Percentiles rank a stretch among this genome's conserved stretches.
Evolutionary conservation across 2,329 filamentous ascomycete species (phyloP).

Genomic region (Pseudocercospora ulei): DNA sequence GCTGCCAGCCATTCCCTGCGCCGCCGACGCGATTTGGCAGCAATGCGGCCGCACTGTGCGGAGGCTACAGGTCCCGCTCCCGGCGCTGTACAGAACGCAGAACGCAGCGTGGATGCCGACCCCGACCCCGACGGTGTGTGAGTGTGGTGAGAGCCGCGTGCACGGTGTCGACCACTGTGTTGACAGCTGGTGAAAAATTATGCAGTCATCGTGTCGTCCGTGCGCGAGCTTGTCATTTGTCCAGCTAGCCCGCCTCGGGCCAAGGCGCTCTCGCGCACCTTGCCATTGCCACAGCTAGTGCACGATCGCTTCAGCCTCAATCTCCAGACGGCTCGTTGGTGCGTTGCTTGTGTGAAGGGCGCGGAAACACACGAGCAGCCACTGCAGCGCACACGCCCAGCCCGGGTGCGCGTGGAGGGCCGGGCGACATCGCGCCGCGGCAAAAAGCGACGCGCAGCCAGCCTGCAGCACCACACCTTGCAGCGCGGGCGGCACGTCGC

Average conservation of each 20-base stretch:
- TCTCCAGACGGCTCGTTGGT: conserved; percentile 10
- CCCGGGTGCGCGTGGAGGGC: not conserved
- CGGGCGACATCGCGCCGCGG: conserved; percentile 4
- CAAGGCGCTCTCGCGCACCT: conserved; percentile 11
- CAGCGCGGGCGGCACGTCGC: conserved; percentile 7
- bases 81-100: no score
- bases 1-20: conserved; percentile 2
- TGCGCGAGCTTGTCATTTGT: conserved; percentile 8
- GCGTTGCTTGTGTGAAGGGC: conserved; percentile 8
- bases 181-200: no score
- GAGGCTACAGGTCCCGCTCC: no score
- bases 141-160: no score
- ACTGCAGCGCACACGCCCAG: not conserved
- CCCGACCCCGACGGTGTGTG: no score
- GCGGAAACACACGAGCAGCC: conserved; percentile 6
- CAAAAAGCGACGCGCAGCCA: conserved; percentile 3
- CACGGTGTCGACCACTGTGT: not conserved
- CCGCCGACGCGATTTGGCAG: not conserved
- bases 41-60: no score
- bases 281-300: conserved; percentile 8
- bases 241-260: conserved; percentile 14
- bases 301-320: conserved; percentile 15
- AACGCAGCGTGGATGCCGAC: no score
- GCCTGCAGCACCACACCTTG: conserved; percentile 7
- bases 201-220: conserved; percentile 1